phyloP scores from a whole-genome alignment of 495 filamentous ascomycete genomes.

The Penicillium tannophilum region DNA sequence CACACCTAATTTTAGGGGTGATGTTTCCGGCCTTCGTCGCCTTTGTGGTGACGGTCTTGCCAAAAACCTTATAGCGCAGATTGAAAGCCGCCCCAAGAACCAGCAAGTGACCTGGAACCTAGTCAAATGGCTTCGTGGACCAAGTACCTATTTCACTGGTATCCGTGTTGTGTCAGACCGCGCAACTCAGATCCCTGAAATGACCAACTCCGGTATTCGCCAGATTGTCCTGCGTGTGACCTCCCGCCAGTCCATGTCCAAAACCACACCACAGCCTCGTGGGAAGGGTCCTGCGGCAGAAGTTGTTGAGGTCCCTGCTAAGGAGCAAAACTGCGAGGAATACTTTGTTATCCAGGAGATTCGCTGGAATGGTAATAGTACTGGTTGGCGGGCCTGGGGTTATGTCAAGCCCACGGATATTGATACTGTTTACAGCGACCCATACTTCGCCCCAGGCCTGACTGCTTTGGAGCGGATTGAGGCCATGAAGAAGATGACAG shows the following conservation, averaged over 20 bases:
- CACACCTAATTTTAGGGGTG: conserved; percentile 45
- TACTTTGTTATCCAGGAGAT: conserved; percentile 75
- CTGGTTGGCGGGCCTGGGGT: conserved; percentile 78
- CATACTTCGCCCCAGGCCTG: conserved; percentile 38
- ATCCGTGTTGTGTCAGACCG: conserved; percentile 61
- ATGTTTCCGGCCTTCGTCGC: conserved; percentile 55
- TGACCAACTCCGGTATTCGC: conserved; percentile 53
- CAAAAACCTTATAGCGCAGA: conserved; percentile 53
- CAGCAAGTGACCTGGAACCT: conserved; percentile 66
- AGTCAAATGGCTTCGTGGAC: conserved; percentile 58
- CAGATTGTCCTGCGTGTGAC: conserved; percentile 75
- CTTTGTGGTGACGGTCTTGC: conserved; percentile 65
- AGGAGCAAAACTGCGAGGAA: conserved; percentile 68
- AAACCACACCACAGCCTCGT: conserved; percentile 13
- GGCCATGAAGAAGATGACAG: conserved; percentile 34
- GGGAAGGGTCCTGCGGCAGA: neutral
- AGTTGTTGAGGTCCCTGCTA: conserved; percentile 33
- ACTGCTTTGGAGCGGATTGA: conserved; percentile 36
- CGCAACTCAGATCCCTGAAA: conserved; percentile 51
- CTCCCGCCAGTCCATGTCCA: conserved; percentile 59
- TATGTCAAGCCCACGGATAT: conserved; percentile 60
- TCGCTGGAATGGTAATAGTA: conserved; percentile 56
- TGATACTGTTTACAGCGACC: conserved; percentile 42
- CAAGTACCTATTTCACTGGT: conserved; percentile 46
- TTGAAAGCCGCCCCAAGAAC: conserved; percentile 54